Evolutionary conservation across 108 stramenopile genomes (phyloP).

Genomic region (Cyclotella choctawhatcheeana): DNA sequence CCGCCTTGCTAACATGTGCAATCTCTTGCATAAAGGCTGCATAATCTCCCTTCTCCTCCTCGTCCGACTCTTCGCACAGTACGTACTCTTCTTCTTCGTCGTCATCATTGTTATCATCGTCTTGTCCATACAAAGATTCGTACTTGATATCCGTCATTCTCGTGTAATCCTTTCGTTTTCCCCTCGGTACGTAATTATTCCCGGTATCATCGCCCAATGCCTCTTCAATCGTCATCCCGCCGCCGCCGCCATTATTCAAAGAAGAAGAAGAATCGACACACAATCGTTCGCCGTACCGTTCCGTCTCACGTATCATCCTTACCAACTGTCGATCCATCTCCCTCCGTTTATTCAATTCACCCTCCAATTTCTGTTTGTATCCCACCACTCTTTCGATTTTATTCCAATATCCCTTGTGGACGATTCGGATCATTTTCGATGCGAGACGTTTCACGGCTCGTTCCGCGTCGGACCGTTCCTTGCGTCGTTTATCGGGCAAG

Average conservation of each 20-base stretch:
- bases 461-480: conserved; percentile 62
- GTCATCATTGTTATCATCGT: no score
- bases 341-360: conserved; percentile 62
- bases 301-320: conserved; percentile 80
- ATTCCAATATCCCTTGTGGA: conserved; percentile 62
- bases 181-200: not conserved
- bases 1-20: conserved; percentile 3
- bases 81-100: conserved; percentile 29
- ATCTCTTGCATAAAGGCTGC: conserved; percentile 18
- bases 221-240: conserved; percentile 68
- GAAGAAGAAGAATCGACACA: no score
- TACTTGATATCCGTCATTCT: conserved; percentile 26
- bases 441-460: conserved; percentile 60
- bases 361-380: conserved; percentile 74
- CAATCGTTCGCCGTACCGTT: conserved; percentile 74
- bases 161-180: conserved; percentile 24
- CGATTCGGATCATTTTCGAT: conserved; percentile 44
- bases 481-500: conserved; percentile 41
- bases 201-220: conserved; percentile 31
- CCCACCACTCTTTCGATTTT: conserved; percentile 87
- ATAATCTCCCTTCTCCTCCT: conserved; percentile 32
- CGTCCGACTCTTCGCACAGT: conserved; percentile 22
- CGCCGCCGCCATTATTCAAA: conserved; percentile 1
- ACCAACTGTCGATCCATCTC: conserved; percentile 92
- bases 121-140: conserved; percentile 15